Base-by-base conservation (phyloP, 768 basidiomycete species). In the Kwoniella heveanensis region DNA sequence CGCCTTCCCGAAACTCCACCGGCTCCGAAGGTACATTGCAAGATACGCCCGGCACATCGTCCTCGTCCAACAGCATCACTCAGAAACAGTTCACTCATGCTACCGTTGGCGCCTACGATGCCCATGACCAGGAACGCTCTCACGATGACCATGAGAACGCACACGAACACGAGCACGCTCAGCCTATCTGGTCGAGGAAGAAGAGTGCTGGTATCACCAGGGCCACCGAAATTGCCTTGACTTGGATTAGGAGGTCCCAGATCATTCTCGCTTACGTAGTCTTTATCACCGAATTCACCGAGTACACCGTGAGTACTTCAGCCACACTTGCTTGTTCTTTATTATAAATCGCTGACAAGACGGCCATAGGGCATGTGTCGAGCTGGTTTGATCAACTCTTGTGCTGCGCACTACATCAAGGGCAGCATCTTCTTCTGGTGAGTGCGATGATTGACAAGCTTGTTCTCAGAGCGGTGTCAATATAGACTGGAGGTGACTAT, bases 391-490 rank as follows among this genome's bases (percentile, higher is more conserved):
- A 70, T 88, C 58, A 94, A 95, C 70, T 88, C 87, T 0, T 94
- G 73, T 48, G 63, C 73, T 1, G 94, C 94, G 0, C 94, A 97
- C 80, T 77, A 92, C 39, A 95, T 97, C 82, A 97, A 81, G 48
- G 77, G 93, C 22, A 86, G 85, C 30, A 92, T 96, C 67, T 98
- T 98, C 82, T 92, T 92, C 87, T 86, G 85, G 74, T 68, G 58
- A 53, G 67, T 64, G 22, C 12, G 22, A 26, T 8, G 25, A 44
- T 3, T 19, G 39, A 44, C 30, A 15, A 8, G n/a, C n/a, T n/a
- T n/a, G n/a, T n/a, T n/a, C n/a, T n/a, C n/a, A n/a, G n/a, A n/a
- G n/a, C n/a, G n/a, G n/a, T n/a, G n/a, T n/a, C n/a, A n/a, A n/a
- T n/a, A n/a, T n/a, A n/a, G n/a, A n/a, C n/a, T n/a, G n/a, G n/a